Base-by-base conservation (phyloP, 305 asterid genomes). In the Stenogyne calaminthoides region DNA sequence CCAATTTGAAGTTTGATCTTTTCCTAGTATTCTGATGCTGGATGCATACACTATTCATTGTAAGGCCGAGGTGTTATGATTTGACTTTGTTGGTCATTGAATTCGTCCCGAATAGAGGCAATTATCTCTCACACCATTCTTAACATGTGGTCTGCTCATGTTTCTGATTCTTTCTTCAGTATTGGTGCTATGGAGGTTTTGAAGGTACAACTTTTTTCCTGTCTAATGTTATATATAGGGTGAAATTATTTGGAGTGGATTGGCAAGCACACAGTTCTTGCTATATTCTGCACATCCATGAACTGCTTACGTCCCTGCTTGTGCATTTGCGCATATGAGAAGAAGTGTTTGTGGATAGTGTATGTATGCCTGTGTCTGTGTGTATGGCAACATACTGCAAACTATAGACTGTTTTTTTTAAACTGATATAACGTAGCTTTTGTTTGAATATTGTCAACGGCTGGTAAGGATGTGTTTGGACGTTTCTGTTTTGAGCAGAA, bases 131-230 rank as follows among this genome's bases (percentile, higher is more conserved):
- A 97, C 18, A 80, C 89, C 72, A 86, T 95, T 71, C 99, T 95
- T 76, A 89, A 87, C 79, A 80, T 89, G 94, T 95, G 99, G 99
- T 95, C 91, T 74, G 86, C 92, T 56, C 88, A 95, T 80, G 88
- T 90, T 81, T 89, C 94, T 19, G 96, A 95, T 77, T 98, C 99
- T 75, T 95, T 95, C 81, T 88, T 88, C 79, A 87, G 96, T 85
- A 92, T 90, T 74, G 98, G 92, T 77, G 95, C 96, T 74, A 91
- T 92, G 44, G 99, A 95, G 83, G 97, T 95, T 80, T 77, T 95
- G 85, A 97, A 95, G 98, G 99, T 92, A 79, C 71, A 67, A 51
- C n/a, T 18, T 72, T 37, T 22, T 56, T 32, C 62, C 56, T 8
- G 12, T 64, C 40, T 69, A 15, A 72, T 29, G 11, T n/a, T n/a